These are phyloP conservation scores for Daldinia concentrica DNA, from an alignment of 495 filamentous ascomycete species.

Conservation along the genomic window DNA sequence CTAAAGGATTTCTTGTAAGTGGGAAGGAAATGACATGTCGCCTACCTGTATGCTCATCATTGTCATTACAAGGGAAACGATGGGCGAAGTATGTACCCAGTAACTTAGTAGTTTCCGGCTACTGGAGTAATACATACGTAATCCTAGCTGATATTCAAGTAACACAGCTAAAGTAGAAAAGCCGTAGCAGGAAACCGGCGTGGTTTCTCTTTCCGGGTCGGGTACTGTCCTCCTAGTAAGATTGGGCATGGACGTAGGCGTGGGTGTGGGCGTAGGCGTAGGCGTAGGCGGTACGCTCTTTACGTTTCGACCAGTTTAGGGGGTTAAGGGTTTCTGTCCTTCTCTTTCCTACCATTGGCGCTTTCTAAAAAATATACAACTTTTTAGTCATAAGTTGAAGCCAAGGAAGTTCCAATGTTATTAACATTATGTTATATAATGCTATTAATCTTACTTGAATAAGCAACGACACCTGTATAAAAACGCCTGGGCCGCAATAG, in stretches of 20 bases:
- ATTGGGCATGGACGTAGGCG: background rate
- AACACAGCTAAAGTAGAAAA: slow-evolving; percentile 6
- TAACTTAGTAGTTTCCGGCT: background rate
- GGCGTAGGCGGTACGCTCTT: background rate
- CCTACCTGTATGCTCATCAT: slow-evolving; percentile 4
- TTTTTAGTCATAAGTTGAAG: background rate
- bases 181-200: background rate
- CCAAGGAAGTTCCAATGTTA: background rate
- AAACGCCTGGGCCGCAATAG: background rate
- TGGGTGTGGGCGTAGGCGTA: background rate
- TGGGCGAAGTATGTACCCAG: background rate
- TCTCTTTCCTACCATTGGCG: slow-evolving; percentile 7
- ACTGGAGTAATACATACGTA: slow-evolving; percentile 1
- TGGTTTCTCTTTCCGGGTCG: background rate
- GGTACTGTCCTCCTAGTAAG: slow-evolving; percentile 5
- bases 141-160: slow-evolving; percentile 4
- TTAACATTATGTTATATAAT: background rate
- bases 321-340: background rate
- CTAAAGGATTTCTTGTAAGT: background rate
- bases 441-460: background rate
- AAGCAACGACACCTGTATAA: background rate
- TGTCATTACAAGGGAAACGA: slow-evolving; percentile 9
- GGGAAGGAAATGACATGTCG: slow-evolving; percentile 10
- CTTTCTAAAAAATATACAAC: background rate
- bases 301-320: background rate